phyloP scores from a whole-genome alignment of 208 protist species.

The Wallacemonas sp. region DNA sequence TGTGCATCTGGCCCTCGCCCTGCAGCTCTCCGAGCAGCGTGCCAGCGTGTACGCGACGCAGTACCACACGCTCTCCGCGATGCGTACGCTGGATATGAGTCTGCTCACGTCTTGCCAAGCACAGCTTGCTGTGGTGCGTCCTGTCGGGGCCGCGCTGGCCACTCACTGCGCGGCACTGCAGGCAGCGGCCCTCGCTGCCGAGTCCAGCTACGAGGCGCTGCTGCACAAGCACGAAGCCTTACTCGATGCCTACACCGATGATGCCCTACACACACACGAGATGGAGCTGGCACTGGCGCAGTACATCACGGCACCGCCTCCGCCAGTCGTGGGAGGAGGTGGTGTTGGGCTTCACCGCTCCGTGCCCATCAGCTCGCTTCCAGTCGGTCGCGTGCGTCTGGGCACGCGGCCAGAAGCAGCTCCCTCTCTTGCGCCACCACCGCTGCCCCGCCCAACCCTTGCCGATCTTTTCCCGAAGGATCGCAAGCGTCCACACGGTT shows the following conservation, averaged over 20 bases:
- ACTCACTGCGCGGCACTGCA: slow-evolving; percentile 17
- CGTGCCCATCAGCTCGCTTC: background rate
- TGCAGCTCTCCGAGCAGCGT: slow-evolving; percentile 34
- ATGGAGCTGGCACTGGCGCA: slow-evolving; percentile 9
- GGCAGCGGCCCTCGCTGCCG: slow-evolving; percentile 15
- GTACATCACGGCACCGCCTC: no score
- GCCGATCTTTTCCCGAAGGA: background rate
- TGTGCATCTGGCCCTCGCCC: slow-evolving; percentile 54
- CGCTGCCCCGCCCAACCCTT: background rate
- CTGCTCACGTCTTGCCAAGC: slow-evolving; percentile 18
- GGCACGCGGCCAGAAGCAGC: background rate
- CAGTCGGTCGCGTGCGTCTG: background rate
- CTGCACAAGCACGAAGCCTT: slow-evolving; percentile 23
- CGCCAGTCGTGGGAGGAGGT: no score
- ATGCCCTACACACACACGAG: slow-evolving; percentile 11
- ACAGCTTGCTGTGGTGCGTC: slow-evolving; percentile 18
- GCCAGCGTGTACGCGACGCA: slow-evolving; percentile 15
- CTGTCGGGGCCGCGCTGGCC: slow-evolving; percentile 19
- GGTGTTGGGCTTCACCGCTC: no score
- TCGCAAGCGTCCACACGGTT: background rate
- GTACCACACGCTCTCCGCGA: slow-evolving; percentile 1
- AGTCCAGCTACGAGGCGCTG: slow-evolving; percentile 15
- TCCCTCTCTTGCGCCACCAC: background rate
- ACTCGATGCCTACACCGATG: slow-evolving; percentile 17
- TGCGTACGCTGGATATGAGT: slow-evolving; percentile 4